Evolutionary conservation across 352 stramenopile species (phyloP), one percentile per base, ranked within the genome.

Genomic region (Phytophthora podocarpi): DNA sequence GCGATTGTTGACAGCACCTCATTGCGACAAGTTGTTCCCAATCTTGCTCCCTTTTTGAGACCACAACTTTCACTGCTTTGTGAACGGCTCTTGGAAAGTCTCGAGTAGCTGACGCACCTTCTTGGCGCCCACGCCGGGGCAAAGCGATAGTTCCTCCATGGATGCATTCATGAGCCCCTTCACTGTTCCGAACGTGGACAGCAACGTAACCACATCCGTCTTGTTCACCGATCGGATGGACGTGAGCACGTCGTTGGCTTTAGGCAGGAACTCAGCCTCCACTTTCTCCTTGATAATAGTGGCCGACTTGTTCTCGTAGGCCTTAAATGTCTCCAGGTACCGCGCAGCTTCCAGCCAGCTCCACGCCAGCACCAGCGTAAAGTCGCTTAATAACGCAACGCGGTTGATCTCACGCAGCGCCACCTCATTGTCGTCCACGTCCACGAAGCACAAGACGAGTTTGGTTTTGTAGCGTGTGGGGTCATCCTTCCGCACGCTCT

Each of bases 271-370:
- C 51, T 96, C 91, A 13, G 78, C 78, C 52, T 98, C 83, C 12
- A 98, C 82, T 62, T 95, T 90, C 65, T 98, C 95, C 75, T 98
- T 96, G 58, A 99, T 98, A 21, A 92, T 82, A 24, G 83, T 89
- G 26, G 94, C 88, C 73, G 97, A 92, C 67, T 98, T 98, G 53
- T 97, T 94, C 68, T 99, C 96, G 61, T 98, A 98, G 12, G 85
- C 81, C 75, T 98, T 98, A 49, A 98, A 91, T 18, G 97, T 98
- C 81, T 99, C 97, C 9, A 99, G 57, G 67, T 99, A 99, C 30
- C 97, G 77, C 42, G 95, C 97, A 27, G 90, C 92, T 70, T 99
- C 97, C 60, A 90, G 68, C 85, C 82, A 94, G 40, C 81, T 97
- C 96, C 96, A 99, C 9, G 92, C 80, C 28, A 99, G 68, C 39